Evolutionary conservation across 495 filamentous ascomycete genomes (phyloP).

Genomic region (Penicillium maclennaniae): DNA sequence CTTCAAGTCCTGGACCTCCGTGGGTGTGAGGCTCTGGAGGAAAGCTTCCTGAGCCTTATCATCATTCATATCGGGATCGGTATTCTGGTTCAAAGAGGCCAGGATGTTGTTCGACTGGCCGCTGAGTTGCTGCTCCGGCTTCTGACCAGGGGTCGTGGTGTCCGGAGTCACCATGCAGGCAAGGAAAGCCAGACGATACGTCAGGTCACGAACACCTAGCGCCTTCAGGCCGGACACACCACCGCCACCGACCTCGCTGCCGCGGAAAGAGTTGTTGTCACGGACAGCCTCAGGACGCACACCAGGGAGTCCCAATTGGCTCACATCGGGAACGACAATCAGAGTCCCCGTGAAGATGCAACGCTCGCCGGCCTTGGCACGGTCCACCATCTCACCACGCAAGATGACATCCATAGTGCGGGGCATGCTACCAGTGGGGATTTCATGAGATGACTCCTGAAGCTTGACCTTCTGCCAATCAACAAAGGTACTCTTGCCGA

Average conservation of each 20-base stretch:
- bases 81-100: slow-evolving; percentile 70
- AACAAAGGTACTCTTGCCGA: slow-evolving; percentile 94
- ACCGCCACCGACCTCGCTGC: slow-evolving; percentile 72
- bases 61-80: slow-evolving; percentile 62
- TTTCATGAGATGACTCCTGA: slow-evolving; percentile 97
- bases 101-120: slow-evolving; percentile 77
- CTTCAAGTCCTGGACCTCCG: slow-evolving; percentile 88
- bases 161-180: slow-evolving; percentile 97
- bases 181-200: slow-evolving; percentile 95
- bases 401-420: slow-evolving; percentile 96
- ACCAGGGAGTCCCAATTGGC: slow-evolving; percentile 88
- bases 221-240: slow-evolving; percentile 88
- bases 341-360: slow-evolving; percentile 95
- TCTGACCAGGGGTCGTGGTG: slow-evolving; percentile 69
- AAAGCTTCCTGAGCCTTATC: slow-evolving; percentile 87
- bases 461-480: slow-evolving; percentile 99
- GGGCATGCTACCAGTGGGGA: slow-evolving; percentile 97
- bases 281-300: slow-evolving; percentile 79
- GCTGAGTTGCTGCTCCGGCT: slow-evolving; percentile 59
- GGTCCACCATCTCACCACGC: slow-evolving; percentile 96
- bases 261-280: slow-evolving; percentile 71
- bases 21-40: slow-evolving; percentile 71
- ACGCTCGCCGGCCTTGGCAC: slow-evolving; percentile 95
- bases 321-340: slow-evolving; percentile 96
- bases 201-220: slow-evolving; percentile 90